Evolutionary conservation across 1,284 basidiomycete species (phyloP), one percentile per base, ranked within the genome.

Genomic region (Cryptococcus sp.): DNA sequence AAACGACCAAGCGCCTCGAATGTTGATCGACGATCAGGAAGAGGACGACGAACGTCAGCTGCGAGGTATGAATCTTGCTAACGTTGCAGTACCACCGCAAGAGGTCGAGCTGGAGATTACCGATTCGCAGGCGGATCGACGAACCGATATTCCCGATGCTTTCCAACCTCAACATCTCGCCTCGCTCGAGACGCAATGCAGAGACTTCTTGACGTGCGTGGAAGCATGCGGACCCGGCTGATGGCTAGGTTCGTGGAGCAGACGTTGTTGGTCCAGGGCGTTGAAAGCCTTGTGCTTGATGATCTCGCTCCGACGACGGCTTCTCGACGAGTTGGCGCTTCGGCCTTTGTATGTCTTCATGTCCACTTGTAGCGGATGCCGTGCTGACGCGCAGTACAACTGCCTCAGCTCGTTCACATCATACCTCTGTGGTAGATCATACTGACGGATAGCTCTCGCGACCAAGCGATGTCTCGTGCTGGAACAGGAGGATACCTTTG

Each of bases 401-500:
- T 64, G 63, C 40, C 56, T 70, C 23, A 66, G 68, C 69, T 45
- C n/a, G n/a, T n/a, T n/a, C n/a, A n/a, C n/a, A n/a, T n/a, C n/a
- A n/a, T n/a, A n/a, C n/a, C n/a, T n/a, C n/a, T n/a, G n/a, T n/a
- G n/a, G n/a, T n/a, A n/a, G n/a, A n/a, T n/a, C n/a, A n/a, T n/a
- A n/a, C n/a, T n/a, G n/a, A 39, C 48, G 52, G 47, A 54, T 36
- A 67, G 68, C 62, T 2, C 60, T 71, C 23, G 63, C 66, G 2
- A 68, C 69, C 19, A 71, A 65, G 51, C 57, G 57, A 18, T 43
- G 68, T 32, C 34, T 71, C 23, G 39, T 28, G 3, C 46, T 69
- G 18, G 35, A 48, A 7, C 69, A 71, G 54, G 40, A 50, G 6
- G 44, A 52, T 7, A 25, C 57, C 4, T 64, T 58, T 53, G 57